These are phyloP conservation scores for Corylus avellana DNA, from an alignment of 306 rosid genomes.

Conservation along the genomic window DNA sequence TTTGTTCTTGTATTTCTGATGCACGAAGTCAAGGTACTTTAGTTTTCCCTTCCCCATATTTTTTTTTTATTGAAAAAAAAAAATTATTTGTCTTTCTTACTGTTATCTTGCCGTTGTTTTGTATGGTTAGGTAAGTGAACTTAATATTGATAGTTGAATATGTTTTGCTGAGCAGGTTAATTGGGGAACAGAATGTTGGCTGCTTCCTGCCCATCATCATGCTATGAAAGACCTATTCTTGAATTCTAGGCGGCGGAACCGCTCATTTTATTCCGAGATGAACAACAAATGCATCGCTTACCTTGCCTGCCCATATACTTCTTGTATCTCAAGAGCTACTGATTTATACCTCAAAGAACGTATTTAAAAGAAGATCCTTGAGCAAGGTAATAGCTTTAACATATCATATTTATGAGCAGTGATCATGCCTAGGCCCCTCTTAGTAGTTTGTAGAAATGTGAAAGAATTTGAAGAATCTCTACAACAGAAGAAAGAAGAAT, in stretches of 20 bases:
- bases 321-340: neutral
- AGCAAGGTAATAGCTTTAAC: neutral
- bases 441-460: neutral
- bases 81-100: neutral
- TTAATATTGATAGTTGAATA: neutral
- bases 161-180: constrained; percentile 5
- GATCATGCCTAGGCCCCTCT: neutral
- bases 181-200: constrained; percentile 8
- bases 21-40: constrained; percentile 23
- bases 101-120: neutral
- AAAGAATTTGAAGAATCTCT: neutral
- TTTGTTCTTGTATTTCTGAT: neutral
- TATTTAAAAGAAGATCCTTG: neutral
- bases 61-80: neutral
- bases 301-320: neutral
- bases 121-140: neutral
- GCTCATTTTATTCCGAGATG: constrained; percentile 3
- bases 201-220: neutral
- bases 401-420: neutral
- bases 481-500: neutral
- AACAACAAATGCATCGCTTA: neutral
- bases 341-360: neutral
- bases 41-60: neutral
- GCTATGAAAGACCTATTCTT: constrained; percentile 1
- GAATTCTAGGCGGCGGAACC: neutral